phyloP scores from a whole-genome alignment of 108 stramenopile genomes.

The Skeletonema marinoi region DNA sequence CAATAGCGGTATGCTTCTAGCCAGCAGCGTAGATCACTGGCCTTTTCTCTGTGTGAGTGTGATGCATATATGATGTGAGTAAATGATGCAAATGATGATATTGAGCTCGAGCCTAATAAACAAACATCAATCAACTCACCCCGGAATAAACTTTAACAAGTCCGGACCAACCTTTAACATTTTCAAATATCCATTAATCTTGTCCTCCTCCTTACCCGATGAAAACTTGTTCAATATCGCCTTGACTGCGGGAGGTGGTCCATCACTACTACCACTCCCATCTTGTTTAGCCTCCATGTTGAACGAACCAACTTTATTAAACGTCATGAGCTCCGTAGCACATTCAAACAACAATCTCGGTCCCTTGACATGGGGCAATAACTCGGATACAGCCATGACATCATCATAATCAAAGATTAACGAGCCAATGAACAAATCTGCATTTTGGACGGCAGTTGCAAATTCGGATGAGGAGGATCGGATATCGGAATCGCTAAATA shows the following conservation, averaged over 20 bases:
- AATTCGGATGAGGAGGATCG: conserved; percentile 35
- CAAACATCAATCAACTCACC: not conserved
- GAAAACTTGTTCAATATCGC: conserved; percentile 78
- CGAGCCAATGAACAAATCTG: conserved; percentile 77
- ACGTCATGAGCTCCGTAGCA: conserved; percentile 83
- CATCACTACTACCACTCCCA: conserved; percentile 32
- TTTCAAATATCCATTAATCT: conserved; percentile 79
- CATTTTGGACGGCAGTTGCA: conserved; percentile 59
- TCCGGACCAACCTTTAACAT: conserved; percentile 84
- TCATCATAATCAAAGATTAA: conserved; percentile 84
- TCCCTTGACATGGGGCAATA: conserved; percentile 47
- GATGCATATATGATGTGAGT: not conserved
- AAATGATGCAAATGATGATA: not conserved
- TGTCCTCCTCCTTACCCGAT: conserved; percentile 84
- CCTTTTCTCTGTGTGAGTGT: conserved; percentile 57
- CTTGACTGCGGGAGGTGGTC: conserved; percentile 86
- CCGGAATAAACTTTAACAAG: conserved; percentile 83
- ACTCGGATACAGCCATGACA: conserved; percentile 25
- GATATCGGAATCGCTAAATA: conserved; percentile 74
- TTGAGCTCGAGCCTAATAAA: not conserved
- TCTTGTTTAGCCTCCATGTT: conserved; percentile 48
- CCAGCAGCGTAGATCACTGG: conserved; percentile 80
- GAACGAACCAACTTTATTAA: conserved; percentile 75
- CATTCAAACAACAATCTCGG: conserved; percentile 84
- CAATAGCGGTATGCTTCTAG: conserved; percentile 87